Evolutionary conservation across 345 rosid species (phyloP).

Genomic region (Heritiera fomes): DNA sequence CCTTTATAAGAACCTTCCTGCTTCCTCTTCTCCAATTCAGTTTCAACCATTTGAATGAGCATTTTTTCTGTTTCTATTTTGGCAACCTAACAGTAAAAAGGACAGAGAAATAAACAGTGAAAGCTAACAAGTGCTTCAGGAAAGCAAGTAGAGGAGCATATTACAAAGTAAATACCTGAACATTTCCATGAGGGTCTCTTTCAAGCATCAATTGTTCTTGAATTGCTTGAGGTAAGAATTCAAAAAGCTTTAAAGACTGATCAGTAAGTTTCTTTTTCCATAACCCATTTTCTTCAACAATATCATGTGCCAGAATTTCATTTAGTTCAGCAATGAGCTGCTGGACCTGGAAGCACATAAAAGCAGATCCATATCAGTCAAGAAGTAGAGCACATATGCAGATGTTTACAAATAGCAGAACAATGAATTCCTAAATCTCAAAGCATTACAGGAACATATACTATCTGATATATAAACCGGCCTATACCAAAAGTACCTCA

Average conservation of each 20-base stretch:
- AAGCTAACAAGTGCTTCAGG: not conserved
- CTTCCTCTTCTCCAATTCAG: slow-evolving; percentile 84
- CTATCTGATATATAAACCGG: not conserved
- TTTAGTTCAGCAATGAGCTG: slow-evolving; percentile 85
- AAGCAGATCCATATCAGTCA: slow-evolving; percentile 5
- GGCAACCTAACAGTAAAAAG: slow-evolving; percentile 59
- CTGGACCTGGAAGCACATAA: slow-evolving; percentile 61
- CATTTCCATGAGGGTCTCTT: slow-evolving; percentile 99
- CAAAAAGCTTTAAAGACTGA: slow-evolving; percentile 72
- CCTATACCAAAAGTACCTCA: slow-evolving; percentile 51
- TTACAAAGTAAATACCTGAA: slow-evolving; percentile 59
- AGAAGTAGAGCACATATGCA: slow-evolving; percentile 8
- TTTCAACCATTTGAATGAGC: slow-evolving; percentile 98
- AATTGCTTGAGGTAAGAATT: slow-evolving; percentile 79
- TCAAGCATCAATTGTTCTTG: slow-evolving; percentile 95
- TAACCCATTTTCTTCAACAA: slow-evolving; percentile 66
- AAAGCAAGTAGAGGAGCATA: slow-evolving; percentile 1
- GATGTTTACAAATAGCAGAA: not conserved
- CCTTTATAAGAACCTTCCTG: slow-evolving; percentile 63
- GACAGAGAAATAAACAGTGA: slow-evolving; percentile 1
- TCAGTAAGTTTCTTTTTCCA: slow-evolving; percentile 83
- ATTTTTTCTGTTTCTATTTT: slow-evolving; percentile 98
- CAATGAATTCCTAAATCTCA: not conserved
- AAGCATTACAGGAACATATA: not conserved
- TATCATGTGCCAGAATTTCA: slow-evolving; percentile 82